A percentile compares a stretch with the other conserved stretches of the same genome.
phyloP scores from a whole-genome alignment of 164 flowering plant genomes.

The Amborella trichopoda region DNA sequence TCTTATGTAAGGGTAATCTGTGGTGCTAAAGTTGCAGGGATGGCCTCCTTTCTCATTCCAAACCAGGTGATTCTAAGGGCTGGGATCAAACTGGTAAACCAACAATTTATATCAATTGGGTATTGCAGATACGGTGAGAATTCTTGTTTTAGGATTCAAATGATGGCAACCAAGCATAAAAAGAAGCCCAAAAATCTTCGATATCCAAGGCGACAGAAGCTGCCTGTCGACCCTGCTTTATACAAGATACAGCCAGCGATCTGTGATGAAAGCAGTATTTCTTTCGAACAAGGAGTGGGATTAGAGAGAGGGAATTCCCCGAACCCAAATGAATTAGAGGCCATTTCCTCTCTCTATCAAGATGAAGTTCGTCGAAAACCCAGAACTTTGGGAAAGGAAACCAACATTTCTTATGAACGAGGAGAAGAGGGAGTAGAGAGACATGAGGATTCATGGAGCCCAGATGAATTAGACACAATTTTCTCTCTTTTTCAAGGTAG shows the following conservation, averaged over 20 bases:
- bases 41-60: too few species aligned
- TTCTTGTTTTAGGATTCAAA: background rate
- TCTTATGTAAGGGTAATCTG: too few species aligned
- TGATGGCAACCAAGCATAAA: background rate
- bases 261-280: background rate
- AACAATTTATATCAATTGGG: too few species aligned
- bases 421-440: conserved; percentile 1
- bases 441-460: conserved; percentile 33
- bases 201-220: conserved; percentile 33
- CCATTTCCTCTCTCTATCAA: conserved; percentile 75
- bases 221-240: conserved; percentile 25
- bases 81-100: too few species aligned
- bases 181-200: conserved; percentile 39
- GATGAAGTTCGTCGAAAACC: conserved; percentile 84
- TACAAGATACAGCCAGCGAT: too few species aligned
- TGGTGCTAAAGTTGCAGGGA: too few species aligned
- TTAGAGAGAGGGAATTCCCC: background rate
- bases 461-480: conserved; percentile 72
- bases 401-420: too few species aligned
- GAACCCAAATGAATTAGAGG: conserved; percentile 50
- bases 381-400: conserved; percentile 42
- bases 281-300: background rate
- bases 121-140: background rate
- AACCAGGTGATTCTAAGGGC: too few species aligned
- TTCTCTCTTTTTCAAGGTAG: conserved; percentile 79